These are phyloP conservation scores for Zymoseptoria passerinii DNA, from an alignment of 2,329 filamentous ascomycete species.

Conservation along the genomic window DNA sequence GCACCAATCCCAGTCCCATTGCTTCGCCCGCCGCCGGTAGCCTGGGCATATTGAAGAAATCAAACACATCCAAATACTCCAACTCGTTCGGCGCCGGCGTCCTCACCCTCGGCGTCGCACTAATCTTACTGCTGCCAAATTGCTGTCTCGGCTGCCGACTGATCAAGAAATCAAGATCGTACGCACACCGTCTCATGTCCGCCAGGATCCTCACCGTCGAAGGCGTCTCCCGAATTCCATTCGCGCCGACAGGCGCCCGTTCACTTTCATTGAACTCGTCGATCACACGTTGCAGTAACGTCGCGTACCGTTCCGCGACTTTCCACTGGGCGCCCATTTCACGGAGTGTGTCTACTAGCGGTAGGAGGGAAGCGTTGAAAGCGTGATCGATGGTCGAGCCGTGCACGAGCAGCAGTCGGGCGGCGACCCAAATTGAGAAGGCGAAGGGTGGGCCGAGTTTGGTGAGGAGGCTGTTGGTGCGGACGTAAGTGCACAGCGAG, in stretches of 20 bases:
- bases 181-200: conserved; percentile 85
- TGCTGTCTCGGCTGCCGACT: conserved; percentile 62
- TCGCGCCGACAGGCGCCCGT: conserved; percentile 44
- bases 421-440: conserved; percentile 87
- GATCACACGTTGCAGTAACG: conserved; percentile 70
- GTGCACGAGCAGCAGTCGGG: conserved; percentile 77
- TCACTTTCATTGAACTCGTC: conserved; percentile 79
- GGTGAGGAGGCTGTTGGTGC: conserved; percentile 62
- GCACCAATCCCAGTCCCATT: conserved; percentile 30
- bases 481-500: conserved; percentile 68
- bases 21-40: conserved; percentile 35
- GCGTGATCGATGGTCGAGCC: conserved; percentile 82
- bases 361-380: conserved; percentile 67
- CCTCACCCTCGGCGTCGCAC: conserved; percentile 5
- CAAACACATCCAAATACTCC: conserved; percentile 86
- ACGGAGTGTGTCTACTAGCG: conserved; percentile 73
- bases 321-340: conserved; percentile 80
- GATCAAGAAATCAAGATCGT: conserved; percentile 83
- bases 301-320: conserved; percentile 73
- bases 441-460: conserved; percentile 86
- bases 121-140: conserved; percentile 17
- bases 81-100: conserved; percentile 68
- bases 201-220: conserved; percentile 79
- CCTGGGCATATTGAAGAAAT: conserved; percentile 86
- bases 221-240: conserved; percentile 67